These are phyloP conservation scores for Uronychia setigera DNA, from an alignment of 73 alveolate species.

Conservation along the genomic window DNA sequence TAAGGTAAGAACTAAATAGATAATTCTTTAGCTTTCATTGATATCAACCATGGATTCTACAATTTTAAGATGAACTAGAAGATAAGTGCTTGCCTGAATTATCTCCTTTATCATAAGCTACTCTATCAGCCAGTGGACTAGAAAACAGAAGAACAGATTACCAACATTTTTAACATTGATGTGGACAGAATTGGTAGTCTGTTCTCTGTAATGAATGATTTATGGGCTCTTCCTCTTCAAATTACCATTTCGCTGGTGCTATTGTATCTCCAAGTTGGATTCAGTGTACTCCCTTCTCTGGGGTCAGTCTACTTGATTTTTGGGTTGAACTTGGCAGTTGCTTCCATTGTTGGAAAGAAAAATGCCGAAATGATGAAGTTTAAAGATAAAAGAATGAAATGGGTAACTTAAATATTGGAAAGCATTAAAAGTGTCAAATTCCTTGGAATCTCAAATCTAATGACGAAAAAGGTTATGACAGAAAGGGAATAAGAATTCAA, in stretches of 20 bases:
- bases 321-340: neutral
- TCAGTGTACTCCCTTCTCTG: neutral
- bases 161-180: slow-evolving; percentile 5
- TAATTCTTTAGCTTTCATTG: neutral
- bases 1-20: neutral
- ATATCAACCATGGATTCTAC: neutral
- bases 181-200: neutral
- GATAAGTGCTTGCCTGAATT: neutral
- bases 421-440: neutral
- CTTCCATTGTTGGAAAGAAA: neutral
- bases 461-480: neutral
- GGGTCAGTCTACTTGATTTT: neutral
- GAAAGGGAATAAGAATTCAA: neutral
- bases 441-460: neutral
- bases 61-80: neutral
- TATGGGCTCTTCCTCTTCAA: slow-evolving; percentile 4
- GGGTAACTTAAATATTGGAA: neutral
- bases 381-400: neutral
- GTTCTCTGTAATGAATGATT: neutral
- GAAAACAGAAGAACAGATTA: neutral
- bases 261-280: neutral
- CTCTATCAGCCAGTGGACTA: neutral
- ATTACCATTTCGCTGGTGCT: neutral
- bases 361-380: neutral
- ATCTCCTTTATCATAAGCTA: neutral